phyloP scores from a whole-genome alignment of 345 rosid genomes.

The Chamaenerion angustifolium region DNA sequence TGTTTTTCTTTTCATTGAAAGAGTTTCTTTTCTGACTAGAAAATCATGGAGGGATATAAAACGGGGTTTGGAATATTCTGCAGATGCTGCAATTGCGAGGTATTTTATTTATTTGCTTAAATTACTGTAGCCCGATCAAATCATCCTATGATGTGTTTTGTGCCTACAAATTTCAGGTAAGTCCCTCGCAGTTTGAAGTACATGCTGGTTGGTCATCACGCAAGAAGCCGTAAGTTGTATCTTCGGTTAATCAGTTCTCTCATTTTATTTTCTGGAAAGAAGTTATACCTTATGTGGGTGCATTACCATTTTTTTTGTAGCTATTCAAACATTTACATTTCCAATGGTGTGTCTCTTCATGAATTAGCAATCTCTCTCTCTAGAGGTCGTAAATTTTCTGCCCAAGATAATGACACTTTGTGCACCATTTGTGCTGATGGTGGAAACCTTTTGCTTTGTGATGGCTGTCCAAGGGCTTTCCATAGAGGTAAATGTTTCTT shows the following conservation, averaged over 20 bases:
- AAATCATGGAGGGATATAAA: slow-evolving; percentile 81
- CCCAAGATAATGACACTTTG: slow-evolving; percentile 64
- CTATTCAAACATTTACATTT: slow-evolving; percentile 81
- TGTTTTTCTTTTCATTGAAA: not conserved
- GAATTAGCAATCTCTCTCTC: slow-evolving; percentile 83
- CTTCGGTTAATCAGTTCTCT: not conserved
- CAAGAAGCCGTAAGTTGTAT: slow-evolving; percentile 71
- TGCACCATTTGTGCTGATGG: slow-evolving; percentile 95
- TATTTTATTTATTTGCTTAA: slow-evolving; percentile 18
- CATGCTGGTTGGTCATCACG: slow-evolving; percentile 99
- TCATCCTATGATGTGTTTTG: slow-evolving; percentile 10
- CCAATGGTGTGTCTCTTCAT: slow-evolving; percentile 96
- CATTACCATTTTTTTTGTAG: slow-evolving; percentile 22
- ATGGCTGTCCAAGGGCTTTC: slow-evolving; percentile 97
- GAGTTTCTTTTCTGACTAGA: slow-evolving; percentile 35
- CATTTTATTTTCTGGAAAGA: not conserved
- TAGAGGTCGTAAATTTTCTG: slow-evolving; percentile 54
- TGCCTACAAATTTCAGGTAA: slow-evolving; percentile 47
- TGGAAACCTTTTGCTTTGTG: slow-evolving; percentile 84
- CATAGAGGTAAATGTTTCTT: slow-evolving; percentile 32
- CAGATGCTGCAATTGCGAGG: slow-evolving; percentile 86
- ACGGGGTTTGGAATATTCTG: slow-evolving; percentile 75
- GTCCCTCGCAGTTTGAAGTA: slow-evolving; percentile 91
- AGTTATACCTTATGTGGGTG: not conserved
- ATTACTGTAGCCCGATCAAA: slow-evolving; percentile 5